Conservation (phyloP, 768 basidiomycete species). For the Suillus variegatus region DNA sequence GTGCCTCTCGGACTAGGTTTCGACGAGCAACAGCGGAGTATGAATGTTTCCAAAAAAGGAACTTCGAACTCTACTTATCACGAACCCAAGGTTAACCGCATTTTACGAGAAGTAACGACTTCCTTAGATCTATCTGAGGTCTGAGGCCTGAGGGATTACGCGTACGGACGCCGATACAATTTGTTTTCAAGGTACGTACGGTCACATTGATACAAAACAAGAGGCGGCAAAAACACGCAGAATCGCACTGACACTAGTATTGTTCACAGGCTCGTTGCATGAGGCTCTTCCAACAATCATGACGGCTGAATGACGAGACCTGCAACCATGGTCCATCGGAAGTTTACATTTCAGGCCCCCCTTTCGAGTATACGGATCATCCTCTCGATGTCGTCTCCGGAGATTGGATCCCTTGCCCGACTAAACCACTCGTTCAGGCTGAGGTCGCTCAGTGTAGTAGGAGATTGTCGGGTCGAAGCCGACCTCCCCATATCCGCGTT, state of each 20-base stretch:
- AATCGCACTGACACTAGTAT: neutral
- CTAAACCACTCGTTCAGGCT: slow-evolving; percentile 1
- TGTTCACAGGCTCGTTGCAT: neutral
- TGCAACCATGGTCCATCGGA: neutral
- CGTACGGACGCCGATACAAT: neutral
- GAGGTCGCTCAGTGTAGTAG: neutral
- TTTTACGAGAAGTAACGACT: neutral
- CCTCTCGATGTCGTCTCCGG: slow-evolving; percentile 3
- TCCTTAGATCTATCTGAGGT: neutral
- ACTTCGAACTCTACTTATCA: neutral
- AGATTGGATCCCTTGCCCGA: neutral
- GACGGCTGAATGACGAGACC: neutral
- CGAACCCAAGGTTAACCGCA: neutral
- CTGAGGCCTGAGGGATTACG: neutral
- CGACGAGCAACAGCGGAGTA: slow-evolving; percentile 23
- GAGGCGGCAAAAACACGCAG: neutral
- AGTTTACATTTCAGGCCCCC: neutral
- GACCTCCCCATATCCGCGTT: neutral
- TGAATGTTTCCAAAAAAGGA: slow-evolving; percentile 13
- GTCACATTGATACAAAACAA: neutral
- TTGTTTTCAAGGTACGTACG: neutral
- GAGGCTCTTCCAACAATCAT: neutral
- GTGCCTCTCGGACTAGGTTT: slow-evolving; percentile 10
- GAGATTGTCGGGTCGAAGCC: neutral
- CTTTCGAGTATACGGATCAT: neutral